phyloP scores from a whole-genome alignment of 2,329 filamentous ascomycete genomes.

The Lecanosticta acicola region DNA sequence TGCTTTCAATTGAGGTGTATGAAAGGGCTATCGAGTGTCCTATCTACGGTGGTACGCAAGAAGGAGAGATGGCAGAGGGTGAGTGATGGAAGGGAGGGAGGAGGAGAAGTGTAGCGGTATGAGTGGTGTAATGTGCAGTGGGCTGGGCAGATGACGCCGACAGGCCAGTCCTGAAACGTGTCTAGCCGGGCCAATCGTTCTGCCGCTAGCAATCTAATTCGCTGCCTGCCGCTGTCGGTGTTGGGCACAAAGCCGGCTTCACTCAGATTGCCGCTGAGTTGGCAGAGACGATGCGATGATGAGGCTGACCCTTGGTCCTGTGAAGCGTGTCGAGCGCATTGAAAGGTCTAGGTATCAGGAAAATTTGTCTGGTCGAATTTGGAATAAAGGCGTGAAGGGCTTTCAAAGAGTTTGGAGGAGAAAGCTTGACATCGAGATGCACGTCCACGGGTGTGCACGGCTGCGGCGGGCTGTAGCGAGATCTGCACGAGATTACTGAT shows the following conservation, averaged over 20 bases:
- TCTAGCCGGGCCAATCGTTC: background rate
- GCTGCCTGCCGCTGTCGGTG: background rate
- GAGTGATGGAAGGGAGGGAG: conserved; percentile 5
- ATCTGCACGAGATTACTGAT: background rate
- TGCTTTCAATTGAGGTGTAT: conserved; percentile 20
- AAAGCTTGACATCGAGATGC: no score
- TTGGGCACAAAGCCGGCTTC: background rate
- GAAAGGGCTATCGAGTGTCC: conserved; percentile 20
- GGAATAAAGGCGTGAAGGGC: no score
- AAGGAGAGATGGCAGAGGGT: conserved; percentile 7
- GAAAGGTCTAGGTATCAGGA: no score
- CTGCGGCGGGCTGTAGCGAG: background rate
- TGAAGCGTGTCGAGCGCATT: no score
- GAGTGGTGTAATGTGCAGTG: conserved; percentile 6
- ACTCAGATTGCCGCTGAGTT: background rate
- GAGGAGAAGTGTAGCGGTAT: conserved; percentile 12
- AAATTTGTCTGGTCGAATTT: no score
- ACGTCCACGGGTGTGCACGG: no score
- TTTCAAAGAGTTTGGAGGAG: no score
- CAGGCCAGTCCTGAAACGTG: conserved; percentile 1
- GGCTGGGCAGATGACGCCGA: background rate
- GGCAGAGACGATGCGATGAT: conserved; percentile 1
- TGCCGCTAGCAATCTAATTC: conserved; percentile 3
- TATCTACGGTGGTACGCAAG: conserved; percentile 20
- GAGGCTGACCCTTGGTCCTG: no score